Conservation (phyloP, 2,329 filamentous ascomycete species). For the Huntiella bhutanensis region DNA sequence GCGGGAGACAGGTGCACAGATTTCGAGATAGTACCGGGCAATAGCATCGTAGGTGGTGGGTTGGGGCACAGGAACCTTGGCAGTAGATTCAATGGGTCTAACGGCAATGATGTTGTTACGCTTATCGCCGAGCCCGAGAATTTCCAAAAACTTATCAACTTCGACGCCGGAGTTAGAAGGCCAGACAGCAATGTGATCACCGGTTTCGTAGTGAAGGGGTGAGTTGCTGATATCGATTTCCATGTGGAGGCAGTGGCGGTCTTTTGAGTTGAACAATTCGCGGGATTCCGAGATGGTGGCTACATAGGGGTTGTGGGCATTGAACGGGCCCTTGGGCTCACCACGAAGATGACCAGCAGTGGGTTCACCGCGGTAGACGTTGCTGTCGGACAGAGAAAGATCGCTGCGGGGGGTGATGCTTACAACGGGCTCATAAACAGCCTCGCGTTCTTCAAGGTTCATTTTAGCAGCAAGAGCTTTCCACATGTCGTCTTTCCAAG, state of each 20-base stretch:
- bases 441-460: constrained; percentile 83
- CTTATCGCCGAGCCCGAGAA: constrained; percentile 60
- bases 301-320: constrained; percentile 92
- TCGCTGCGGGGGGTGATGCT: constrained; percentile 59
- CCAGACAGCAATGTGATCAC: constrained; percentile 95
- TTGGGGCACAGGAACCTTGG: constrained; percentile 93
- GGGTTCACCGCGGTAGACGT: constrained; percentile 88
- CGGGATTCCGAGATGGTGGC: constrained; percentile 80
- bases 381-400: constrained; percentile 52
- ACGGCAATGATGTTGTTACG: constrained; percentile 67
- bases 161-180: constrained; percentile 86
- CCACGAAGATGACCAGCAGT: constrained; percentile 92
- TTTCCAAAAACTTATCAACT: constrained; percentile 71
- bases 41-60: constrained; percentile 93
- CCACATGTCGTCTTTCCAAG: constrained; percentile 99
- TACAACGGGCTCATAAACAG: constrained; percentile 87
- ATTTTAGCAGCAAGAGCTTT: constrained; percentile 62
- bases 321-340: constrained; percentile 69
- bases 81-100: constrained; percentile 82
- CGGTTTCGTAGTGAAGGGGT: constrained; percentile 83
- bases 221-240: constrained; percentile 83
- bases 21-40: constrained; percentile 89
- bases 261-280: constrained; percentile 76
- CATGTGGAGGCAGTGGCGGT: constrained; percentile 89
- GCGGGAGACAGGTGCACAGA: constrained; percentile 84